These are phyloP conservation scores for Aspergillus affinis DNA, from an alignment of 495 filamentous ascomycete genomes.

Conservation along the genomic window DNA sequence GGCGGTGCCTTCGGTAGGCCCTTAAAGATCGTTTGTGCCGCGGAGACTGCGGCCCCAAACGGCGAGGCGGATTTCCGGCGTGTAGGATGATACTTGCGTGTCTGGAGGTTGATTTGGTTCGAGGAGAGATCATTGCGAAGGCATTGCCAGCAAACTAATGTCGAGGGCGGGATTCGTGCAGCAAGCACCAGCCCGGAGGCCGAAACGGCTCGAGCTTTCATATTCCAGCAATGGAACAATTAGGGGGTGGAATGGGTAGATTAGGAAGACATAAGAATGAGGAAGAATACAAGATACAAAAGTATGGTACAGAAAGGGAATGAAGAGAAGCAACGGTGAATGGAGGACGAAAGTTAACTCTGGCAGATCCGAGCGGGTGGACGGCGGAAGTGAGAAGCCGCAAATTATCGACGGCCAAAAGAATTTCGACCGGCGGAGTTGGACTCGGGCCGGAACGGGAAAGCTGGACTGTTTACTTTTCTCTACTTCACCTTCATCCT, in stretches of 20 bases:
- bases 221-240: conserved; percentile 27
- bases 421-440: conserved; percentile 16
- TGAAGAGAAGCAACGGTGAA: conserved; percentile 2
- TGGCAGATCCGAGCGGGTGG: background rate
- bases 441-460: conserved; percentile 28
- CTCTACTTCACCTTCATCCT: too few species aligned
- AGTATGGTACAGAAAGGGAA: conserved; percentile 6
- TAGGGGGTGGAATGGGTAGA: background rate
- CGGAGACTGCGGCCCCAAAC: conserved; percentile 70
- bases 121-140: conserved; percentile 41
- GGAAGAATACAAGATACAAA: conserved; percentile 1
- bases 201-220: conserved; percentile 44
- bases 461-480: background rate
- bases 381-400: conserved; percentile 4
- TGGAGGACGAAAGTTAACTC: background rate
- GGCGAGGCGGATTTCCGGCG: conserved; percentile 49
- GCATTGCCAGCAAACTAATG: conserved; percentile 46
- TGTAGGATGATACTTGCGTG: conserved; percentile 44
- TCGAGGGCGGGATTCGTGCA: conserved; percentile 31
- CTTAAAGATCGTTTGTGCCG: conserved; percentile 77
- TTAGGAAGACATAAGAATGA: conserved; percentile 3
- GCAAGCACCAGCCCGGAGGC: conserved; percentile 42
- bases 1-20: conserved; percentile 58
- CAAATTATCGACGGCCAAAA: conserved; percentile 12
- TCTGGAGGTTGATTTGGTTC: conserved; percentile 29